A percentile compares a stretch with the other conserved stretches of the same genome.
Conservation (phyloP, 805 yeast species). For the Yarrowia keelungensis region DNA sequence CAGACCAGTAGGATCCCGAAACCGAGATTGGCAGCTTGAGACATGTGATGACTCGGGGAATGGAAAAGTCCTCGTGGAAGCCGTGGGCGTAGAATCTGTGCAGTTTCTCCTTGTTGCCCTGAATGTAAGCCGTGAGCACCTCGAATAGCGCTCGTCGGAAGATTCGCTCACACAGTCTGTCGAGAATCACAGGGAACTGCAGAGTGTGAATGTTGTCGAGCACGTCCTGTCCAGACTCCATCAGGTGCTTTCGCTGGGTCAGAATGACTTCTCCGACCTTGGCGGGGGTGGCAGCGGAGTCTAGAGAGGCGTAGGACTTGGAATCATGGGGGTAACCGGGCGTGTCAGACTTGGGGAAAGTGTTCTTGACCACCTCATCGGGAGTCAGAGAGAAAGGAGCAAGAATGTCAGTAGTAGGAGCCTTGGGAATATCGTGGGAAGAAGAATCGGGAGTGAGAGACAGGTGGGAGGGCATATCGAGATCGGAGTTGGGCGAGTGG, state of each 20-base stretch:
- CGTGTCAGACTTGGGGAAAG: conserved; percentile 24
- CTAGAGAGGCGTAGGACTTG: conserved; percentile 2
- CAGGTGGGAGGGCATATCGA: conserved; percentile 13
- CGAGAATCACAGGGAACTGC: conserved; percentile 36
- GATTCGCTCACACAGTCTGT: conserved; percentile 32
- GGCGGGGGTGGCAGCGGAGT: conserved; percentile 35
- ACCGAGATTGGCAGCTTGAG: conserved; percentile 38
- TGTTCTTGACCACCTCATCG: conserved; percentile 23
- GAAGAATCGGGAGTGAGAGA: conserved; percentile 20
- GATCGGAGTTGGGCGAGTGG: conserved; percentile 29
- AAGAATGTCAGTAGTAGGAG: conserved; percentile 3
- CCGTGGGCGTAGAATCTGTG: conserved; percentile 27
- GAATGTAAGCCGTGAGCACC: conserved; percentile 31
- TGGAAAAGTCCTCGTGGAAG: conserved; percentile 38
- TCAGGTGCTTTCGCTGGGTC: conserved; percentile 33
- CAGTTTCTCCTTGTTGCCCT: conserved; percentile 35
- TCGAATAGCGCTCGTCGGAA: conserved; percentile 31
- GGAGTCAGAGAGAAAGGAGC: conserved; percentile 32
- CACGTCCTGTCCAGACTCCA: conserved; percentile 34
- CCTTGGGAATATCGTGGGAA: conserved; percentile 1
- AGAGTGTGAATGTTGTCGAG: conserved; percentile 32
- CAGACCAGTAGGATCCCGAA: conserved; percentile 41
- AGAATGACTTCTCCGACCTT: conserved; percentile 25
- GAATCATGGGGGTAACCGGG: conserved; percentile 21
- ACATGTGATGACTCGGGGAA: conserved; percentile 37